phyloP scores from a whole-genome alignment of 495 filamentous ascomycete genomes.

The Hypoxylon perforatum region DNA sequence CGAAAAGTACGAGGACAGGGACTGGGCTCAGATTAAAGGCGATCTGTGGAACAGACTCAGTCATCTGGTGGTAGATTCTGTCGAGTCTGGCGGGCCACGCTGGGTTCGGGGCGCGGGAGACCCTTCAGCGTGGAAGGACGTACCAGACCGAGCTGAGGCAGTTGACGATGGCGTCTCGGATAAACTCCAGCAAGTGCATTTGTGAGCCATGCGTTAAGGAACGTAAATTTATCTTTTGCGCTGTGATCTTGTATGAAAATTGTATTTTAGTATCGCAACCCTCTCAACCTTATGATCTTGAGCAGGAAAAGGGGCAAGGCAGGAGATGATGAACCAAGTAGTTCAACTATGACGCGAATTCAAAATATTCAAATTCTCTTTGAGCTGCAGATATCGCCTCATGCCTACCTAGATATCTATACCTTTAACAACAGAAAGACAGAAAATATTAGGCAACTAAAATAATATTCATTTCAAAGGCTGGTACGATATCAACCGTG shows the following conservation, averaged over 20 bases:
- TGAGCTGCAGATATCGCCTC: too few species aligned
- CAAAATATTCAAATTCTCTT: too few species aligned
- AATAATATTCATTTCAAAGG: too few species aligned
- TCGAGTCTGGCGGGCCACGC: constrained; percentile 53
- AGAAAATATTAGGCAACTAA: too few species aligned
- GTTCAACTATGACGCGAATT: too few species aligned
- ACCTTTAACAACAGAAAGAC: too few species aligned
- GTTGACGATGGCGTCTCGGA: constrained; percentile 10
- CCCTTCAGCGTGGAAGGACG: constrained; percentile 65
- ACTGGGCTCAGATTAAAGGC: constrained; percentile 66
- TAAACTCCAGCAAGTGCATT: constrained; percentile 21
- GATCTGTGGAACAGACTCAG: constrained; percentile 76
- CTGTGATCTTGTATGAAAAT: not conserved
- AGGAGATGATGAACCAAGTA: too few species aligned
- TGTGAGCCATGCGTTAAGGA: constrained; percentile 5
- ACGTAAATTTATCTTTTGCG: not conserved
- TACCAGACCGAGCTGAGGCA: constrained; percentile 14
- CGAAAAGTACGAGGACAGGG: constrained; percentile 50
- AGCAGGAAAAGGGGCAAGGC: too few species aligned
- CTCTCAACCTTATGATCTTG: too few species aligned
- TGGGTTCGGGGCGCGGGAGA: constrained; percentile 70
- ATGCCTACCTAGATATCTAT: too few species aligned
- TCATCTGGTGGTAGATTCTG: constrained; percentile 70
- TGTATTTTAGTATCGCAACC: not conserved
- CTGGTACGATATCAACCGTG: too few species aligned